phyloP scores from a whole-genome alignment of 345 rosid genomes.

The Hevea brasiliensis region DNA sequence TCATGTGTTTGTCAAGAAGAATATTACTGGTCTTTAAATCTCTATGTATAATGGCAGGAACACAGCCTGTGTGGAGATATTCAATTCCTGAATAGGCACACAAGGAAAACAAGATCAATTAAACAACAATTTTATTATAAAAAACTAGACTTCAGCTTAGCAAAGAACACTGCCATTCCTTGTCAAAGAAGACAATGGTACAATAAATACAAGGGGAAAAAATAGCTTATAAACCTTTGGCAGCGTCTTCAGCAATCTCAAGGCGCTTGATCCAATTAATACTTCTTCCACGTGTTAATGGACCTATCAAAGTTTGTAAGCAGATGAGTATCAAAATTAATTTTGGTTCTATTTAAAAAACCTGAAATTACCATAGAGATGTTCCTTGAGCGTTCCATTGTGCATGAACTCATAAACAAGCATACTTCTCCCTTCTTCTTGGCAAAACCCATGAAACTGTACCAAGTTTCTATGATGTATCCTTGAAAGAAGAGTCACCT shows the following conservation, averaged over 20 bases:
- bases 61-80: slow-evolving; percentile 96
- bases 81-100: slow-evolving; percentile 66
- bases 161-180: not conserved
- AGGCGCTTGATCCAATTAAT: slow-evolving; percentile 92
- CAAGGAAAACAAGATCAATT: slow-evolving; percentile 13
- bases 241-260: slow-evolving; percentile 96
- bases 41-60: slow-evolving; percentile 91
- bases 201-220: not conserved
- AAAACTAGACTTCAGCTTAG: not conserved
- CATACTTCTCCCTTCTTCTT: slow-evolving; percentile 83
- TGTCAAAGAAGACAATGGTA: not conserved
- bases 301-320: slow-evolving; percentile 40
- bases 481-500: slow-evolving; percentile 96
- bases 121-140: slow-evolving; percentile 9
- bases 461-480: slow-evolving; percentile 98
- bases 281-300: slow-evolving; percentile 54
- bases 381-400: slow-evolving; percentile 97
- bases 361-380: slow-evolving; percentile 71
- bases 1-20: slow-evolving; percentile 79
- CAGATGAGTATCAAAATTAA: slow-evolving; percentile 8
- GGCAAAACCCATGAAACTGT: slow-evolving; percentile 97
- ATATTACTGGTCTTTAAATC: slow-evolving; percentile 96
- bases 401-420: slow-evolving; percentile 97
- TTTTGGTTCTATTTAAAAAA: slow-evolving; percentile 2
- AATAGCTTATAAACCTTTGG: slow-evolving; percentile 54